Conservation (phyloP, 1,139 yeast species). For the Geotrichum australiense region DNA sequence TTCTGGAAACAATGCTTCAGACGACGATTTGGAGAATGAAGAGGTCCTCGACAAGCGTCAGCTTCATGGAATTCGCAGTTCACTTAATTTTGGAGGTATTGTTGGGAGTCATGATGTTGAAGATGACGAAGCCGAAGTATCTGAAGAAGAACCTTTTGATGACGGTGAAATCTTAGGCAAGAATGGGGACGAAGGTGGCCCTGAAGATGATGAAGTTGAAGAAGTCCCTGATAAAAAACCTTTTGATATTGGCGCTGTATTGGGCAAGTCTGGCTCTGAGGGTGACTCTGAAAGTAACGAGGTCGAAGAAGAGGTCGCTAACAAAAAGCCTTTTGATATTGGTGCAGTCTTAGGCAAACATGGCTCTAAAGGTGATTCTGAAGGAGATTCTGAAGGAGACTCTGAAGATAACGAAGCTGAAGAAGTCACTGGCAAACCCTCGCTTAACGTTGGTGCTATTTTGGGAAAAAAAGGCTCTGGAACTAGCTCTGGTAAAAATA, state of each 20-base stretch:
- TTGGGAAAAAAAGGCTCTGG: not conserved
- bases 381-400: conserved; percentile 1
- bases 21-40: too few relatives aligned
- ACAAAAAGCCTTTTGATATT: not conserved
- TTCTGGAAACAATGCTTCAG: too few relatives aligned
- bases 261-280: not conserved
- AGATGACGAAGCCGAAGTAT: not conserved
- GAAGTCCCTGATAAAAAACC: not conserved
- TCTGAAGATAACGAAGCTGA: not conserved
- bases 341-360: not conserved
- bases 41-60: too few relatives aligned
- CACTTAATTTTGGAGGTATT: too few relatives aligned
- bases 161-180: too few relatives aligned
- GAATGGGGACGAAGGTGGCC: too few relatives aligned
- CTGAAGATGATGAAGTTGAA: not conserved
- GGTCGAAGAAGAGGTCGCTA: not conserved
- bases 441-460: not conserved
- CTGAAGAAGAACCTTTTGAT: not conserved
- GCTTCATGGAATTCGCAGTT: too few relatives aligned
- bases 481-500: not conserved
- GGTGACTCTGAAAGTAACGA: not conserved
- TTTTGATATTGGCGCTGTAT: not conserved
- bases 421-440: not conserved
- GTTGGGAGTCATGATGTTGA: not conserved
- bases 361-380: not conserved